Percentiles rank a stretch among this genome's conserved stretches.
These are phyloP conservation scores for Brassica cretica DNA, from an alignment of 345 rosid species.

Conservation along the genomic window DNA sequence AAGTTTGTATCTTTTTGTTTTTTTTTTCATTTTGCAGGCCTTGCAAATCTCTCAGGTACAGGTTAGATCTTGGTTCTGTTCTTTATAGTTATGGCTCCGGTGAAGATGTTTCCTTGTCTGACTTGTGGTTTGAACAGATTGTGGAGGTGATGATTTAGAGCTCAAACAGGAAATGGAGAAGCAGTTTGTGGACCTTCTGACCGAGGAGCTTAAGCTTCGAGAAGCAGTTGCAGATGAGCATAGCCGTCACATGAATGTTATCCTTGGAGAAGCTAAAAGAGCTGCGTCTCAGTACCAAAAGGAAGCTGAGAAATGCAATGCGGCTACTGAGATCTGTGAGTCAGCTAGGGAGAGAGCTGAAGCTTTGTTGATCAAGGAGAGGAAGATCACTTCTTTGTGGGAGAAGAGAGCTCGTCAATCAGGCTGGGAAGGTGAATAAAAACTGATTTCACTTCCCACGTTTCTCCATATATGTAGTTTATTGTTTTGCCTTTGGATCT, in stretches of 20 bases:
- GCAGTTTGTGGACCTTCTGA: constrained; percentile 86
- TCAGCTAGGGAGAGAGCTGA: constrained; percentile 85
- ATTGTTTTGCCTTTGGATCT: constrained; percentile 18
- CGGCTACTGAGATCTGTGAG: constrained; percentile 94
- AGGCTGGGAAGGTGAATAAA: constrained; percentile 90
- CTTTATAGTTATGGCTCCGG: neutral
- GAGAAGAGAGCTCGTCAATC: constrained; percentile 84
- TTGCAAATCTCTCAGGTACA: constrained; percentile 79
- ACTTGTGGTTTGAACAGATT: constrained; percentile 54
- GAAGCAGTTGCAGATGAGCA: constrained; percentile 86
- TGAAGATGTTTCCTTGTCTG: neutral
- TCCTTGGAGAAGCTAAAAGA: constrained; percentile 82
- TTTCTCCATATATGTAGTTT: constrained; percentile 35
- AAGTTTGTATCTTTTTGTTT: neutral
- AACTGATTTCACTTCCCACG: constrained; percentile 27
- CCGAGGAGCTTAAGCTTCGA: constrained; percentile 88
- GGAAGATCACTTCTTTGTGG: constrained; percentile 78
- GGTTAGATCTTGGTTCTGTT: constrained; percentile 51
- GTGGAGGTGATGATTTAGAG: constrained; percentile 80
- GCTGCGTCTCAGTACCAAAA: constrained; percentile 92
- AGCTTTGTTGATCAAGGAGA: constrained; percentile 71
- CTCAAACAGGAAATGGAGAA: constrained; percentile 92
- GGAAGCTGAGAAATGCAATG: constrained; percentile 96
- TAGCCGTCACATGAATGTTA: constrained; percentile 75
- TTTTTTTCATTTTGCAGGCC: constrained; percentile 50